Base-by-base conservation (phyloP, 2,329 filamentous ascomycete genomes). In the Colletotrichum paranaense region DNA sequence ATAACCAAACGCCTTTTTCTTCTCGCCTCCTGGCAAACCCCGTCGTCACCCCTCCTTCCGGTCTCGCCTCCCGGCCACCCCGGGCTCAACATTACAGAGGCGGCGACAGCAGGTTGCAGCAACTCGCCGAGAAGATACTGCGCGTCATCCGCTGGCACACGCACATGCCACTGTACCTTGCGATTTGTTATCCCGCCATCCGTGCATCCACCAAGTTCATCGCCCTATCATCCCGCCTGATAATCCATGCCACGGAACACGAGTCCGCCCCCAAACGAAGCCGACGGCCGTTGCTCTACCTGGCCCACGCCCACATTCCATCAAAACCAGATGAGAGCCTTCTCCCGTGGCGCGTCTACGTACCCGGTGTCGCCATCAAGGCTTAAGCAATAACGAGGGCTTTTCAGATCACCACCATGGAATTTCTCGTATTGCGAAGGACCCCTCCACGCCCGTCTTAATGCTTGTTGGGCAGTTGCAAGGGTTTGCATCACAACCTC, bases 11-110 rank as follows among this genome's bases (percentile, higher is more conserved):
- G 28, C 24, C n/a, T 24, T 19, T 2, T 32, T 35, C 26, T 32
- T 53, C 38, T 63, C 62, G 68, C 62, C 62, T 55, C 68, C 38
- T 67, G 57, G 67, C 68, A 68, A 66, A 67, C 62, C 57, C 30
- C 22, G 12, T 30, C 11, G n/a, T 72, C 32, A 62, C 62, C 62
- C 35, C 53, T 32, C 22, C 62, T 56, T 32, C 35, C 52, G 28
- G 57, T 52, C 52, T 19, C 52, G 22, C 24, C 8, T 57, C 22
- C 62, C 52, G 24, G 52, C 14, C 62, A 57, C 24, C 52, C 32
- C 46, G 32, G 30, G 9, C 22, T 56, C 4, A 8, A 42, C 38
- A 42, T 11, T 22, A 49, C 30, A 56, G 32, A 42, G 24, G 52
- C 42, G 19, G 11, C 26, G 42, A 11, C 7, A 35, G n/a, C 19